Percentiles rank a stretch among this genome's conserved stretches.
Conservation (phyloP, 202 grass and related monocot species). For the Digitaria exilis region DNA sequence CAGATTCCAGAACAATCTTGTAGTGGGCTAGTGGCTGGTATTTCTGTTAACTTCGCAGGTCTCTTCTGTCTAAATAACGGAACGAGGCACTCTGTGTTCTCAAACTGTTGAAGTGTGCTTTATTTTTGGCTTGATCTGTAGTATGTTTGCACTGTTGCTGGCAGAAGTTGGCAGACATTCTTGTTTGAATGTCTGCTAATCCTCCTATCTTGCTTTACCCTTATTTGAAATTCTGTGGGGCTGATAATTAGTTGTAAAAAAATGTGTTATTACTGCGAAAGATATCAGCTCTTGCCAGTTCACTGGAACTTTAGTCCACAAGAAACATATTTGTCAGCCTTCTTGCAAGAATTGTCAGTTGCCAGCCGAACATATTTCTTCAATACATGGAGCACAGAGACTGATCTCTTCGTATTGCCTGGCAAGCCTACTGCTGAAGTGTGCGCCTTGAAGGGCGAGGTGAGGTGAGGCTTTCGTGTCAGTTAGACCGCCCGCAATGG, state of each 20-base stretch:
- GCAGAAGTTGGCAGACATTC: not conserved
- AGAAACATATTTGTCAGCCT: not conserved
- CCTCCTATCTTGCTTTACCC: not conserved
- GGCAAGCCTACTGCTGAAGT: too few species aligned
- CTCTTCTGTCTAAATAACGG: slow-evolving; percentile 32
- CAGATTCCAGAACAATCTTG: slow-evolving; percentile 4
- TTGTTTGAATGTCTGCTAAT: not conserved
- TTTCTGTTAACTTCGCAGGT: not conserved
- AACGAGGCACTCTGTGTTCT: not conserved
- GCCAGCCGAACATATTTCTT: not conserved
- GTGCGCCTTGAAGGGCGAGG: too few species aligned
- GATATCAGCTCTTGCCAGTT: not conserved
- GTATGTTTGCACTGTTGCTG: not conserved
- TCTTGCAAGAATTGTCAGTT: too few species aligned
- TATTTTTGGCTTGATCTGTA: not conserved
- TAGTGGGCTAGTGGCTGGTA: not conserved
- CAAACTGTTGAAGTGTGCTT: not conserved
- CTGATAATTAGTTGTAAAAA: too few species aligned
- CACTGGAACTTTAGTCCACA: not conserved
- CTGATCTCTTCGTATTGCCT: too few species aligned
- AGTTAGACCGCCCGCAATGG: too few species aligned
- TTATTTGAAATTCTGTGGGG: too few species aligned
- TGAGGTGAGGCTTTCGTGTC: too few species aligned
- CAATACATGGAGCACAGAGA: too few species aligned
- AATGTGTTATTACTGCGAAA: too few species aligned